Base-by-base conservation (phyloP, 2,329 filamentous ascomycete species). In the Calonectria crousiana region DNA sequence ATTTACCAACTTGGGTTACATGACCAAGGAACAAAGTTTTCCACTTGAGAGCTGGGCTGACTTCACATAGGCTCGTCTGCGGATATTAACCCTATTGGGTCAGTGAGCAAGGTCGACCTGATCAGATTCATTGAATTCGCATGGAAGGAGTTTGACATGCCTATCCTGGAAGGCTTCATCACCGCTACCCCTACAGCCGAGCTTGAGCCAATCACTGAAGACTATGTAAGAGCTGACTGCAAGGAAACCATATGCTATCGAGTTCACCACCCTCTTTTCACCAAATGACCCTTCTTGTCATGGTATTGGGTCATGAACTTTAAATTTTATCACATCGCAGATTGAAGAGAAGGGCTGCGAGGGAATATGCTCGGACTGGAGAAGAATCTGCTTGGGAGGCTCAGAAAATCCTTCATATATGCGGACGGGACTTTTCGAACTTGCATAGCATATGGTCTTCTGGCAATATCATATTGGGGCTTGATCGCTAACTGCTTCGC, bases 71-170 rank as follows among this genome's bases (percentile, higher is more conserved):
- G 83, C 26, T 81, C 79, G 36, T 77, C 70, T 8, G 89, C 88
- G 0, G 89, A 91, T 26, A 56, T 82, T 2, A 80, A 77, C 47
- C 80, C 80, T 0, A 78, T 82, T 4, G 78, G 80, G 77, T 76
- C 75, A 1, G 74, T 82, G 5, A 76, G 74, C 52, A 94, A 94
- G 81, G 90, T 88, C 2, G 93, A 94, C 77, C 86, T 94, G 2
- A 93, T 92, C 80, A 83, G 87, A 16, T 94, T 95, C 82, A 92
- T 94, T 74, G 83, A 83, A 47, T 94, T 89, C 86, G 87, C 90
- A 1, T 81, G 86, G 34, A 84, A 84, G 44, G 84, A 86, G 34
- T 94, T 93, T 82, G 82, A 88, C 4, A 85, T 94, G 4, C 92
- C 92, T 0, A 90, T 93, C 64, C 86, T 94, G 26, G 82, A 89